Evolutionary conservation across 495 filamentous ascomycete genomes (phyloP).

Genomic region (Aspergillus incahuasiensis): DNA sequence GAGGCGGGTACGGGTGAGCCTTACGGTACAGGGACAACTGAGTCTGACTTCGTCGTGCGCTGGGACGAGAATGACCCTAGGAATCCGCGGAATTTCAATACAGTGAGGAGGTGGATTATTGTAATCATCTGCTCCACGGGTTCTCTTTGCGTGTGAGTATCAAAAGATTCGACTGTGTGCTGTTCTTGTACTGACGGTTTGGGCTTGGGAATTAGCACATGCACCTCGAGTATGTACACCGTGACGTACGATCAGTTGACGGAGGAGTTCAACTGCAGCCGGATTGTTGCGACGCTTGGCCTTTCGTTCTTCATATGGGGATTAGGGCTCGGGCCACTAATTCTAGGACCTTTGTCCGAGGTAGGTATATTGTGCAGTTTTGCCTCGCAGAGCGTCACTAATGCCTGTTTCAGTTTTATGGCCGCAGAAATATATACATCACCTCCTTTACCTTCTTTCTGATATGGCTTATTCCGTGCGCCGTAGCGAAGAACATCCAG

Average conservation of each 20-base stretch:
- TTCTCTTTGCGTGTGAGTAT: constrained; percentile 78
- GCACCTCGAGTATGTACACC: constrained; percentile 84
- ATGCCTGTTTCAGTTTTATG: constrained; percentile 68
- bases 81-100: constrained; percentile 67
- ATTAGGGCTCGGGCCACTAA: constrained; percentile 63
- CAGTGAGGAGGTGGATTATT: constrained; percentile 71
- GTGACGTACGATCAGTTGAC: constrained; percentile 79
- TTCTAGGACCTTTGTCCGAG: constrained; percentile 63
- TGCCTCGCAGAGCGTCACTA: neutral
- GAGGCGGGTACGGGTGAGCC: constrained; percentile 19
- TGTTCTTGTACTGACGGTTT: constrained; percentile 8
- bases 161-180: neutral
- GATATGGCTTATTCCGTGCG: constrained; percentile 84
- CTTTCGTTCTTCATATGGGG: constrained; percentile 77
- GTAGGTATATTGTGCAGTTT: constrained; percentile 38
- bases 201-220: constrained; percentile 54
- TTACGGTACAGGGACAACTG: constrained; percentile 15
- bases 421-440: constrained; percentile 80
- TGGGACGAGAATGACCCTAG: constrained; percentile 73
- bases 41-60: constrained; percentile 52
- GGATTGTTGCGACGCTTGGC: constrained; percentile 71
- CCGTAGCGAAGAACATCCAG: constrained; percentile 75
- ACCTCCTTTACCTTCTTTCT: constrained; percentile 71
- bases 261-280: constrained; percentile 64
- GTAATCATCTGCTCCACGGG: constrained; percentile 64